A percentile compares a stretch with the other conserved stretches of the same genome.
Evolutionary conservation across 2,329 filamentous ascomycete species (phyloP).

Genomic region (Penicillium sp.): DNA sequence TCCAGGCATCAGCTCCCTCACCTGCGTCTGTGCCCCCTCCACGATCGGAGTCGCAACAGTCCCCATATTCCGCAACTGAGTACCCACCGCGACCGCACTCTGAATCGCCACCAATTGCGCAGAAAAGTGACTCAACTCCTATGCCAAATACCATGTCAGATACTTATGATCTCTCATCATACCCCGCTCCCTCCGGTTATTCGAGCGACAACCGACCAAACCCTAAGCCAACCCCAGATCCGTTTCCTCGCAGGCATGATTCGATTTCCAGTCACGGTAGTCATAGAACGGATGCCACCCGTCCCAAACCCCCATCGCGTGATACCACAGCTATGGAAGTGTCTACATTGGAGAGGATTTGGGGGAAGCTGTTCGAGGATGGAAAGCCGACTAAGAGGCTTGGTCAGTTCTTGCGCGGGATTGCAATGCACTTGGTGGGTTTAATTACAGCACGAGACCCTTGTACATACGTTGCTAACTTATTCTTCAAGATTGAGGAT

Average conservation of each 20-base stretch:
- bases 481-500: conserved; percentile 56
- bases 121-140: conserved; percentile 19
- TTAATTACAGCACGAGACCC: neutral
- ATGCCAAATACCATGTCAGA: conserved; percentile 13
- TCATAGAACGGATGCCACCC: conserved; percentile 25
- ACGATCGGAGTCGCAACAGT: conserved; percentile 23
- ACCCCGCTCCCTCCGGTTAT: conserved; percentile 18
- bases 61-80: conserved; percentile 18
- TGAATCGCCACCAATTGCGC: conserved; percentile 18
- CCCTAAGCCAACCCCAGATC: conserved; percentile 19
- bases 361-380: conserved; percentile 69
- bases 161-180: conserved; percentile 17
- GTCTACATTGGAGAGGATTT: conserved; percentile 65
- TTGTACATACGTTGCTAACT: neutral
- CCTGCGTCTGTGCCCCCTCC: conserved; percentile 24
- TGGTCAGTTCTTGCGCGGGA: conserved; percentile 65
- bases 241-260: conserved; percentile 26
- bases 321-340: conserved; percentile 45
- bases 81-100: conserved; percentile 16
- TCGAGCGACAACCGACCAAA: conserved; percentile 21
- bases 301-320: conserved; percentile 38
- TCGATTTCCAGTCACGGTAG: conserved; percentile 37
- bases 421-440: conserved; percentile 67
- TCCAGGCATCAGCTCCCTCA: conserved; percentile 24
- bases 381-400: conserved; percentile 65